phyloP scores from a whole-genome alignment of 1,284 basidiomycete species.

The Moesziomyces antarcticus region DNA sequence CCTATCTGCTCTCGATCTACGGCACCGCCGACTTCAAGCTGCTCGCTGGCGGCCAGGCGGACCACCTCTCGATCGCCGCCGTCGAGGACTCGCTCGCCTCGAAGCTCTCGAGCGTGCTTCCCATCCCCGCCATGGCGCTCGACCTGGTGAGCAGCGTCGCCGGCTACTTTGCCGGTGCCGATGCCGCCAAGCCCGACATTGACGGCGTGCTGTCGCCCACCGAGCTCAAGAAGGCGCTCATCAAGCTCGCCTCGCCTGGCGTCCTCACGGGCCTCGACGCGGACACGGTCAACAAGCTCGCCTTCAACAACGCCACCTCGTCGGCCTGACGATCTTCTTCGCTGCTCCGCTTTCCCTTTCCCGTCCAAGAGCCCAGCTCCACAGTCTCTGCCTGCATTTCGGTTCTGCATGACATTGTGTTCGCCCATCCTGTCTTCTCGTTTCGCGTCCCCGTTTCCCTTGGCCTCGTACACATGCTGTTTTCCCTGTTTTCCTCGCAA shows the following conservation, averaged over 20 bases:
- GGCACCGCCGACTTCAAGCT: slow-evolving; percentile 62
- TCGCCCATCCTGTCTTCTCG: background rate
- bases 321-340: slow-evolving; percentile 11
- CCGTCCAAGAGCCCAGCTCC: slow-evolving; percentile 24
- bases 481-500: slow-evolving; percentile 11
- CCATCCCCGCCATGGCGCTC: slow-evolving; percentile 54
- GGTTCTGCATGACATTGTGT: slow-evolving; percentile 39
- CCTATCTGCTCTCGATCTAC: slow-evolving; percentile 75
- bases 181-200: slow-evolving; percentile 57
- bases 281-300: slow-evolving; percentile 64
- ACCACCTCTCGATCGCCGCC: slow-evolving; percentile 36
- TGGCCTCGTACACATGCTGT: background rate
- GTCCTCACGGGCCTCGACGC: slow-evolving; percentile 69
- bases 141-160: slow-evolving; percentile 58
- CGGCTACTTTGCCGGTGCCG: slow-evolving; percentile 48
- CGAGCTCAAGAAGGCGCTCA: slow-evolving; percentile 80
- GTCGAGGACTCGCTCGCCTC: slow-evolving; percentile 57
- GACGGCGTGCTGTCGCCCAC: slow-evolving; percentile 72
- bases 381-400: slow-evolving; percentile 25
- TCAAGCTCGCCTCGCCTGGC: slow-evolving; percentile 74
- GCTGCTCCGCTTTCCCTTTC: background rate
- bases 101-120: slow-evolving; percentile 57
- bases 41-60: slow-evolving; percentile 6
- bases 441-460: background rate
- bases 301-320: slow-evolving; percentile 67